Conservation (phyloP, 495 filamentous ascomycete species). For the Xylaria cubensis region DNA sequence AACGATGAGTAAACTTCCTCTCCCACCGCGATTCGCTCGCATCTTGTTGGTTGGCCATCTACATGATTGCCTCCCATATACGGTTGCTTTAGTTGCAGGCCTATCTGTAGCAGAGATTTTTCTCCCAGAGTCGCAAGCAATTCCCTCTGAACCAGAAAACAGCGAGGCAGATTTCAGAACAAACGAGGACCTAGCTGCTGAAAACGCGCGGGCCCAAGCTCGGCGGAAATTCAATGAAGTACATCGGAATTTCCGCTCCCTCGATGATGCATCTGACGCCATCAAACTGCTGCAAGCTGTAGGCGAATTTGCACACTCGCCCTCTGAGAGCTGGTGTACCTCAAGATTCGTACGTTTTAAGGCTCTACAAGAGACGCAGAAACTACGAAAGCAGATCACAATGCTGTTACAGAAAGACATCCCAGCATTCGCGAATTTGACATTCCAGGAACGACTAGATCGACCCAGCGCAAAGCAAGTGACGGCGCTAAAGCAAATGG, state of each 20-base stretch:
- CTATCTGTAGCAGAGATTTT: constrained; percentile 89
- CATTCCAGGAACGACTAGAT: constrained; percentile 66
- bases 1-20: constrained; percentile 84
- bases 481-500: constrained; percentile 85
- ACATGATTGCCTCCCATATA: constrained; percentile 82
- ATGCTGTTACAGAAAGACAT: constrained; percentile 79
- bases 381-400: constrained; percentile 82
- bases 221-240: constrained; percentile 74
- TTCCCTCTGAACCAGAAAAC: constrained; percentile 53
- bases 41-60: constrained; percentile 88
- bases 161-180: constrained; percentile 62
- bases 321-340: constrained; percentile 73
- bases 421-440: constrained; percentile 65
- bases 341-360: constrained; percentile 86
- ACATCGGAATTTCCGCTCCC: constrained; percentile 79
- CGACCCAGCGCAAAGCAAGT: constrained; percentile 74
- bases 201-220: constrained; percentile 67
- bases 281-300: constrained; percentile 89
- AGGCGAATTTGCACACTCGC: constrained; percentile 77
- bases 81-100: constrained; percentile 86
- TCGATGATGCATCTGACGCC: constrained; percentile 84
- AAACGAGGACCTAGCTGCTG: constrained; percentile 70
- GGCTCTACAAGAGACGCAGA: constrained; percentile 80
- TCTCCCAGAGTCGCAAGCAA: constrained; percentile 80
- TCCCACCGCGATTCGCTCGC: constrained; percentile 87